Evolutionary conservation across 176 grass and related monocot species (phyloP).

Genomic region (Eleusine coracana): DNA sequence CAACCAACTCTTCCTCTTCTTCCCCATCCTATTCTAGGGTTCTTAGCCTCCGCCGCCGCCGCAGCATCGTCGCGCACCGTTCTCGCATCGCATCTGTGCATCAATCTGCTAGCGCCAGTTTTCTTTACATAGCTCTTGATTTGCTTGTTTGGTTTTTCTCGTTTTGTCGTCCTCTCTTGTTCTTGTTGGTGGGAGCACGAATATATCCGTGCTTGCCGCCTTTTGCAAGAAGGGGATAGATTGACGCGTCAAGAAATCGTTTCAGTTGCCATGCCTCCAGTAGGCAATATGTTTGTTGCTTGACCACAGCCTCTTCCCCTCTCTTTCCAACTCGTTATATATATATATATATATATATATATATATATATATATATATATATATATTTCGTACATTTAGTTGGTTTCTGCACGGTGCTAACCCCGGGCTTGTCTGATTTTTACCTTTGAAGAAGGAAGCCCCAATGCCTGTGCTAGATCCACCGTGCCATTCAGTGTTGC

Average conservation of each 20-base stretch:
- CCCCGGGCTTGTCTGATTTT: conserved; percentile 62
- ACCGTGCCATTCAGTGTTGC: conserved; percentile 72
- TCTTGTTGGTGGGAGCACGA: background rate
- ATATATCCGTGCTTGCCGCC: background rate
- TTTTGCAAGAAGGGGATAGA: conserved; percentile 37
- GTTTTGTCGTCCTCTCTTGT: background rate
- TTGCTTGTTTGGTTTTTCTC: background rate
- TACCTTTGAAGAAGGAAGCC: conserved; percentile 58
- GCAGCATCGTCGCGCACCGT: too few species aligned
- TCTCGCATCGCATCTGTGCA: too few species aligned
- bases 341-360: too few species aligned
- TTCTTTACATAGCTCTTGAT: background rate
- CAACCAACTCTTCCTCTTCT: too few species aligned
- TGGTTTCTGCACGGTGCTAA: conserved; percentile 52
- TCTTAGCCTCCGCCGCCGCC: too few species aligned
- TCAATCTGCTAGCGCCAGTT: too few species aligned
- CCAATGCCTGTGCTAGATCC: conserved; percentile 68
- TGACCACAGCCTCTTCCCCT: conserved; percentile 41
- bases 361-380: too few species aligned
- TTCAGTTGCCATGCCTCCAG: conserved; percentile 56
- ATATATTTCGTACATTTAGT: too few species aligned
- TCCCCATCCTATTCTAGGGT: too few species aligned
- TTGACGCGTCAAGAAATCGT: conserved; percentile 81
- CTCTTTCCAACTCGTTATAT: too few species aligned
- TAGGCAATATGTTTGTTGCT: conserved; percentile 78